A percentile compares a stretch with the other conserved stretches of the same genome.
These are phyloP conservation scores for Colletotrichum zoysiae DNA, from an alignment of 2,329 filamentous ascomycete species.

Conservation along the genomic window DNA sequence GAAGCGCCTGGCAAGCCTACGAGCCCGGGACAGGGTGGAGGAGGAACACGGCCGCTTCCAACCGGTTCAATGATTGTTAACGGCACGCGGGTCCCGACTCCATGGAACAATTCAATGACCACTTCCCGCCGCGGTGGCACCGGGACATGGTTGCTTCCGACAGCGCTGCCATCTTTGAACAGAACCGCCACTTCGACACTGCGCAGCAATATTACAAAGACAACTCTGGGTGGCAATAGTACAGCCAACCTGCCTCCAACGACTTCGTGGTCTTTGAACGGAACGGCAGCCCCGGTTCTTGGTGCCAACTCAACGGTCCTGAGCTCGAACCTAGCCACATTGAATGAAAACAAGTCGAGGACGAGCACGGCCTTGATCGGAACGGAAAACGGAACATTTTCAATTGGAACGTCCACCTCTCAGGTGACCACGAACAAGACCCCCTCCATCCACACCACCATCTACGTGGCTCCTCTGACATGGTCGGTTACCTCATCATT, in stretches of 20 bases:
- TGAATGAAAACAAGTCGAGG: neutral
- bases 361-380: neutral
- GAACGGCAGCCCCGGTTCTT: neutral
- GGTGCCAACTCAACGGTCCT: neutral
- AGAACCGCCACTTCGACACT: neutral
- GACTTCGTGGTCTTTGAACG: neutral
- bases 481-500: neutral
- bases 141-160: neutral
- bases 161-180: neutral
- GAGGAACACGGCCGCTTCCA: neutral
- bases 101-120: neutral
- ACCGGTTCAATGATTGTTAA: neutral
- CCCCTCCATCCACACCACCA: neutral
- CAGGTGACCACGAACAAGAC: neutral
- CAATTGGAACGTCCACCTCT: neutral
- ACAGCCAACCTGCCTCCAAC: neutral
- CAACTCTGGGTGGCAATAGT: neutral
- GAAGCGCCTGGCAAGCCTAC: neutral
- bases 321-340: neutral
- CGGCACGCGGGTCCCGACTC: neutral
- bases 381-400: neutral
- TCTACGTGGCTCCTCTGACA: neutral
- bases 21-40: neutral
- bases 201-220: neutral
- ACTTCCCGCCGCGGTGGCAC: neutral